A percentile compares a stretch with the other conserved stretches of the same genome.
Conservation (phyloP, 78 protist species). For the Guillardia theta region DNA sequence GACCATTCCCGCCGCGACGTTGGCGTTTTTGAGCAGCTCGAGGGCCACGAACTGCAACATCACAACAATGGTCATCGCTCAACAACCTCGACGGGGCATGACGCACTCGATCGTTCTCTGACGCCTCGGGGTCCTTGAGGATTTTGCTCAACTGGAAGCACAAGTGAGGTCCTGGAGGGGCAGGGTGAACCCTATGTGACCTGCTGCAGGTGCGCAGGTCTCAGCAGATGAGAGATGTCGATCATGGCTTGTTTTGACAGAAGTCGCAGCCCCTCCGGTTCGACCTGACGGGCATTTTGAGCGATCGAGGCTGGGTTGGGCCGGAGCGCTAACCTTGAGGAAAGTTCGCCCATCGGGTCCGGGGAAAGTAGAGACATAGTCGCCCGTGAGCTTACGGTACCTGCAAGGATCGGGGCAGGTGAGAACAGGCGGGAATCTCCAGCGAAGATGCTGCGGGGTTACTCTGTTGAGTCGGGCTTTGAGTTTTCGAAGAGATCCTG, state of each 20-base stretch:
- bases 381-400: conserved; percentile 53
- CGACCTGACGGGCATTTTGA: too few relatives aligned
- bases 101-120: conserved; percentile 58
- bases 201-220: conserved; percentile 42
- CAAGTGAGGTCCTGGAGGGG: neutral
- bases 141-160: neutral
- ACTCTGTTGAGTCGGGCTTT: neutral
- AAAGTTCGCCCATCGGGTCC: conserved; percentile 35
- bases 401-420: neutral
- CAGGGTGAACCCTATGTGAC: neutral
- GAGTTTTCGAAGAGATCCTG: neutral
- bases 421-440: neutral
- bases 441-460: neutral
- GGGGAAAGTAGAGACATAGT: conserved; percentile 44
- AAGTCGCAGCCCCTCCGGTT: conserved; percentile 63
- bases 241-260: conserved; percentile 66
- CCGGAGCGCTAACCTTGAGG: too few relatives aligned
- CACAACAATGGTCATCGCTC: too few relatives aligned
- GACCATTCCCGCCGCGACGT: conserved; percentile 69
- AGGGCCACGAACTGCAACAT: conserved; percentile 85
- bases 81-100: too few relatives aligned
- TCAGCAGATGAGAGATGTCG: conserved; percentile 76
- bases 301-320: too few relatives aligned
- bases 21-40: conserved; percentile 80
- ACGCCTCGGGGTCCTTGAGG: conserved; percentile 73